Evolutionary conservation across 257 asterid species (phyloP).

Genomic region (Solanum pimpinellifolium): DNA sequence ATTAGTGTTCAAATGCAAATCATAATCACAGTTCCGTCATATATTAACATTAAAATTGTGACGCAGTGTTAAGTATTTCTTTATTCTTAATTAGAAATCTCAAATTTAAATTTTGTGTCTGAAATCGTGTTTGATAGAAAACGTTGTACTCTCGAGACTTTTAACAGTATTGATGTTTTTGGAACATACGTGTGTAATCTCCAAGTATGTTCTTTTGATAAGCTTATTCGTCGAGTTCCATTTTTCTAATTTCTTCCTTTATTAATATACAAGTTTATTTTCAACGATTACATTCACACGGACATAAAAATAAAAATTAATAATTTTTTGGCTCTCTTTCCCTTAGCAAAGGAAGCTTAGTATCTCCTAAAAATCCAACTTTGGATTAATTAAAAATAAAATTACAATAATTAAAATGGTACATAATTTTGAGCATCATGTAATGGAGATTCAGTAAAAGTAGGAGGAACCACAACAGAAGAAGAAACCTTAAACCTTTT

Average conservation of each 20-base stretch:
- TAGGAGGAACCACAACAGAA: conserved; percentile 67
- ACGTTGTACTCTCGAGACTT: rapidly evolving
- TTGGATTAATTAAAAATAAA: background rate
- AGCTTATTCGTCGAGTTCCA: background rate
- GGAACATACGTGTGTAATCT: background rate
- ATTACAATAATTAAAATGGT: background rate
- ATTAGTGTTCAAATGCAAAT: background rate
- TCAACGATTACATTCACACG: background rate
- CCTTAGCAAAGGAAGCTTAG: background rate
- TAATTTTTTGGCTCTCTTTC: background rate
- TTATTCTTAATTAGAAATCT: background rate
- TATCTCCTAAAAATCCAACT: background rate
- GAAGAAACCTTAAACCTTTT: conserved; percentile 81
- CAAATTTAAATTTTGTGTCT: rapidly evolving
- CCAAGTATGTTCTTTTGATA: too few relatives aligned
- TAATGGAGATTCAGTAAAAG: conserved; percentile 37
- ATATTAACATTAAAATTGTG: background rate
- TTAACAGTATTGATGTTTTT: background rate
- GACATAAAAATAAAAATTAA: background rate
- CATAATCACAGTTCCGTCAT: background rate
- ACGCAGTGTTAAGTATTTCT: background rate
- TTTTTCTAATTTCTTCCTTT: background rate
- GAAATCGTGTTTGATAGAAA: background rate
- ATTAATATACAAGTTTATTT: background rate
- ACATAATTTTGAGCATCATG: background rate